Percentiles rank a stretch among this genome's conserved stretches.
Evolutionary conservation across 805 yeast genomes (phyloP).

Genomic region (Kazachstania taianensis): DNA sequence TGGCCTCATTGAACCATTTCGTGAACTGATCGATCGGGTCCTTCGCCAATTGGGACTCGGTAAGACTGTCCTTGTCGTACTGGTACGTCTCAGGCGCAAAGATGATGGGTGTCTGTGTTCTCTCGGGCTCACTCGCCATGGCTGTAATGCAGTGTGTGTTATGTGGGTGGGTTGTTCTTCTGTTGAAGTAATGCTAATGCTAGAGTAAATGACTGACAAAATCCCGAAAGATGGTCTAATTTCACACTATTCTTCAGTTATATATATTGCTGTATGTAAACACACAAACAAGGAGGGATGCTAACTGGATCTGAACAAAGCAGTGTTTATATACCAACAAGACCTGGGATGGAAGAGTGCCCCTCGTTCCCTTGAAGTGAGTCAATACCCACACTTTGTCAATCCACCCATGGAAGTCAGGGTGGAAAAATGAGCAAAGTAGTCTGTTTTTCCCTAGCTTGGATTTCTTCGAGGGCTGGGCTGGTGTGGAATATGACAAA

Average conservation of each 20-base stretch:
- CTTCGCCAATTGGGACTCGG: conserved; percentile 39
- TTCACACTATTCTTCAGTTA: not conserved
- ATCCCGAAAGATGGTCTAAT: not conserved
- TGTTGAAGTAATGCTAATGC: not conserved
- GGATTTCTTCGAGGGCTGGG: too few species aligned
- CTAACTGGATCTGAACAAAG: too few species aligned
- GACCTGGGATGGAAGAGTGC: too few species aligned
- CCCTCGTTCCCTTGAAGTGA: too few species aligned
- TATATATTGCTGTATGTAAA: not conserved
- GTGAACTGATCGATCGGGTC: conserved; percentile 74
- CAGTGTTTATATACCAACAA: too few species aligned
- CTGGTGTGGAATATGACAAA: too few species aligned
- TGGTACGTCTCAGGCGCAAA: conserved; percentile 87
- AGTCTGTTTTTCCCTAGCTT: too few species aligned
- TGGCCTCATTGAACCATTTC: conserved; percentile 77
- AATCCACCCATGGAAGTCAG: too few species aligned
- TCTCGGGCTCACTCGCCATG: conserved; percentile 16
- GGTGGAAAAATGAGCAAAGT: too few species aligned
- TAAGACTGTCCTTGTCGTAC: conserved; percentile 58
- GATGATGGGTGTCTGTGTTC: conserved; percentile 27
- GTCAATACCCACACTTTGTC: too few species aligned
- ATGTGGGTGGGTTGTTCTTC: not conserved
- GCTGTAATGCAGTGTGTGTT: not conserved
- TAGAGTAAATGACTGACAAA: not conserved
- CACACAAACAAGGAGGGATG: not conserved